Evolutionary conservation across 306 rosid genomes (phyloP), one percentile per base, ranked within the genome.

Genomic region (Coriaria nepalensis): DNA sequence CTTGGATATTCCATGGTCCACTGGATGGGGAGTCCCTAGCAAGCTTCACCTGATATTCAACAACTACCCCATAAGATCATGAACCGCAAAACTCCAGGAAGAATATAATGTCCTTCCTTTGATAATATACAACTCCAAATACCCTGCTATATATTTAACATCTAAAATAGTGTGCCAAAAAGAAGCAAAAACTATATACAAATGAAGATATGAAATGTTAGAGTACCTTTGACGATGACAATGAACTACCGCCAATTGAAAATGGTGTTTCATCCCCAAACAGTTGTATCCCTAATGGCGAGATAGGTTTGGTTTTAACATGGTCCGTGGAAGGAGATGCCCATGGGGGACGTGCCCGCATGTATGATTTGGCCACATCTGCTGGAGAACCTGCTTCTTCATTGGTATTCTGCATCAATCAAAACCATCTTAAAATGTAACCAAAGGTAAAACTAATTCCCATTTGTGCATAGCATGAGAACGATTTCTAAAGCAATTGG

Each of bases 1-100:
- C 98, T 65, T 82, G 82, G 67, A 92, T 92, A 63, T 93, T 92
- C 98, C 98, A 92, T 38, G 94, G 73, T 39, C 93, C 96, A 50
- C 75, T 67, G 58, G 79, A 71, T 6, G 77, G 61, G 55, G 80
- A 59, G 48, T 73, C 87, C 72, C 76, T 71, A 73, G 78, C 82
- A 50, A 64, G 68, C 96, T 92, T 86, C 73, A 66, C 55, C 61
- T 50, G 70, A 60, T 37, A 54, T 47, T 53, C 43, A 61, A 13
- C 50, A 36, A 33, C 39, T 35, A 35, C 35, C 39, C 39, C 45
- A 53, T 12, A 32, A 5, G 32, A 41, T 46, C 10, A 52, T 20
- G 47, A 46, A 5, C 33, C 45, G 50, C 35, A 42, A 11, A 37
- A 47, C 35, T 55, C 20, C n/a, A 13, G 29, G 29, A 20, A 1